Base-by-base conservation (phyloP, 2,329 filamentous ascomycete genomes). In the Exophiala xenobiotica region DNA sequence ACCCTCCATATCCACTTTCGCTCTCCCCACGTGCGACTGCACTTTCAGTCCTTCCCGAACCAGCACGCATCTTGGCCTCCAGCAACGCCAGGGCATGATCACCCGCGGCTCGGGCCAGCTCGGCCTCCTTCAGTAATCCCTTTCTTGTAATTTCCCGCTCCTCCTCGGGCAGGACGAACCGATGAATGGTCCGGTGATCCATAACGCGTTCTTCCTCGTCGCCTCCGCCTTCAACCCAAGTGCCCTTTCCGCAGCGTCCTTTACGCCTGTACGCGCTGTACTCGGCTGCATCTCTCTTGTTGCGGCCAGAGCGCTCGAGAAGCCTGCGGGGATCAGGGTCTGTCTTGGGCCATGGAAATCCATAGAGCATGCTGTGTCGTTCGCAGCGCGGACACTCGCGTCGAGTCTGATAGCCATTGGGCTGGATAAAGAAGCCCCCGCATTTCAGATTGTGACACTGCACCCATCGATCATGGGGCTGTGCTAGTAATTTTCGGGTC, bases 281-380 rank as follows among this genome's bases (percentile, higher is more conserved):
- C 24, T 59, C 46, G 8, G 41, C 45, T 2, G 51, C 44, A 18
- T 44, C 48, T 29, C 61, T 61, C 23, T 58, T 55, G 6, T 48
- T 42, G 12, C 54, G 46, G 4, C 50, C 55, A 11, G 42, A 55
- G 16, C 60, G 50, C 33, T 59, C 57, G 12, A 60, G 51, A 14
- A 62, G 49, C 42, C 57, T 62, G n/a, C 60, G 57, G 2, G 53
- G 53, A 42, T 86, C 83, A 56, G 79, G 86, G 53, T 96, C 87
- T 0, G 93, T 97, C 74, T 99, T 96, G 4, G 93, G 93, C 93
- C 93, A 99, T 51, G 87, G 78, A 65, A 88, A 96, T 0, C 95
- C 95, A 67, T 97, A 99, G 0, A 99, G 74, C 73, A 95, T 97
- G 12, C 88, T 95, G 66, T 99, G 93, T 0, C 93, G 82, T 72